Percentiles rank a stretch among this genome's conserved stretches.
Conservation (phyloP, 768 basidiomycete species). For the Paxillus ammoniavirescens region DNA sequence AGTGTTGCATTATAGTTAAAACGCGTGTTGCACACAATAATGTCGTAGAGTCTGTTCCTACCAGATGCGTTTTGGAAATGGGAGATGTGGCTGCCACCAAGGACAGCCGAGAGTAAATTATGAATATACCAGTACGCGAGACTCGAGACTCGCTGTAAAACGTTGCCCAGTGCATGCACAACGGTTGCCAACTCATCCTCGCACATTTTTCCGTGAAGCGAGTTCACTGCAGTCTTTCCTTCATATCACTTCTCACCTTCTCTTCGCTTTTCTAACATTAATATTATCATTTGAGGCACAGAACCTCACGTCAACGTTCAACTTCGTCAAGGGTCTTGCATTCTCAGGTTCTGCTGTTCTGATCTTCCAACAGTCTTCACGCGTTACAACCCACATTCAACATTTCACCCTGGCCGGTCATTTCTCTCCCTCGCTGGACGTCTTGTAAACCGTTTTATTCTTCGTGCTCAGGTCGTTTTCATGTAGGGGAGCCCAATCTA, state of each 20-base stretch:
- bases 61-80: neutral
- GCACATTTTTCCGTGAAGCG: constrained; percentile 1
- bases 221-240: constrained; percentile 3
- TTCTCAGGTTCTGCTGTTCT: constrained; percentile 6
- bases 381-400: neutral
- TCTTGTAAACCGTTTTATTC: constrained; percentile 9
- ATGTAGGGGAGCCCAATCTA: constrained; percentile 21
- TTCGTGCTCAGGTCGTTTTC: constrained; percentile 5
- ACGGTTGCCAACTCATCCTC: constrained; percentile 1
- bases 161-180: constrained; percentile 3
- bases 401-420: constrained; percentile 20
- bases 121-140: neutral
- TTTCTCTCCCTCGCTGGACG: constrained; percentile 20
- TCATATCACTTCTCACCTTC: neutral
- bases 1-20: neutral
- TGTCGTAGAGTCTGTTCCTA: neutral
- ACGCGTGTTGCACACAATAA: neutral
- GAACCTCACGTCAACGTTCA: neutral
- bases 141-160: neutral
- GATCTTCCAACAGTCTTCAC: neutral
- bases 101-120: neutral
- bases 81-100: neutral
- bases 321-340: constrained; percentile 8
- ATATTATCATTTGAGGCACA: too few species aligned
- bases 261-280: neutral